Evolutionary conservation across 805 yeast genomes (phyloP).

Genomic region (Ogataea polymorpha): DNA sequence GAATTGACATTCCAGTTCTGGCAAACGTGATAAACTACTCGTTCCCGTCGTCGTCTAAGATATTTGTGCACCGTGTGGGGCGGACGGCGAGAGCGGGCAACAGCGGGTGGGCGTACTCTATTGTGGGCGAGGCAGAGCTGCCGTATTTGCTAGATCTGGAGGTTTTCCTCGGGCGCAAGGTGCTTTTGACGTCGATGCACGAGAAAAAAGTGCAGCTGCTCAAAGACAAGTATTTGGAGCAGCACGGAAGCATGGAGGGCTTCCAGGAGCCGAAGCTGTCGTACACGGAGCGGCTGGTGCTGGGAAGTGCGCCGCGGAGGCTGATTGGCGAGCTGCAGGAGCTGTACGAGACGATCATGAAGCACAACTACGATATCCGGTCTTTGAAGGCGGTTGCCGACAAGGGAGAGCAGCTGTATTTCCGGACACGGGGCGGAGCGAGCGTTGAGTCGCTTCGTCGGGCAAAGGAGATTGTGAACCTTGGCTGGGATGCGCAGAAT

Average conservation of each 20-base stretch:
- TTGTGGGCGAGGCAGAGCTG: slow-evolving; percentile 78
- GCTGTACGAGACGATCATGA: slow-evolving; percentile 56
- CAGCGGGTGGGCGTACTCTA: slow-evolving; percentile 95
- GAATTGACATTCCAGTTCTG: slow-evolving; percentile 95
- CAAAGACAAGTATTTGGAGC: slow-evolving; percentile 41
- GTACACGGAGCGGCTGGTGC: slow-evolving; percentile 71
- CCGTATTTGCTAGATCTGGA: slow-evolving; percentile 91
- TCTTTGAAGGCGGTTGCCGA: slow-evolving; percentile 66
- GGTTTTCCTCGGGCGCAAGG: slow-evolving; percentile 80
- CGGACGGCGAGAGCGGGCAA: slow-evolving; percentile 99
- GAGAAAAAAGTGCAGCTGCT: slow-evolving; percentile 57
- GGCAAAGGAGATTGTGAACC: slow-evolving; percentile 67
- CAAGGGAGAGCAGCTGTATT: slow-evolving; percentile 85
- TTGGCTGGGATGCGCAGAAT: slow-evolving; percentile 90
- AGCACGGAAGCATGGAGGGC: slow-evolving; percentile 28
- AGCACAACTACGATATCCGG: slow-evolving; percentile 64
- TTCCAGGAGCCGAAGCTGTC: slow-evolving; percentile 56
- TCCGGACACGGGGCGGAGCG: slow-evolving; percentile 83
- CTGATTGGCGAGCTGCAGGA: slow-evolving; percentile 73
- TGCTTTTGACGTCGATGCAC: slow-evolving; percentile 66
- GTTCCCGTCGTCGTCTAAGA: slow-evolving; percentile 87
- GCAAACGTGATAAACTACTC: slow-evolving; percentile 93
- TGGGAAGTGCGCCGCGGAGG: slow-evolving; percentile 78
- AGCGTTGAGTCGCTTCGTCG: slow-evolving; percentile 83
- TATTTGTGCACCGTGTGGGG: slow-evolving; percentile 96